These are phyloP conservation scores for Tuber umbilicatum DNA, from an alignment of 495 filamentous ascomycete species.

Conservation along the genomic window DNA sequence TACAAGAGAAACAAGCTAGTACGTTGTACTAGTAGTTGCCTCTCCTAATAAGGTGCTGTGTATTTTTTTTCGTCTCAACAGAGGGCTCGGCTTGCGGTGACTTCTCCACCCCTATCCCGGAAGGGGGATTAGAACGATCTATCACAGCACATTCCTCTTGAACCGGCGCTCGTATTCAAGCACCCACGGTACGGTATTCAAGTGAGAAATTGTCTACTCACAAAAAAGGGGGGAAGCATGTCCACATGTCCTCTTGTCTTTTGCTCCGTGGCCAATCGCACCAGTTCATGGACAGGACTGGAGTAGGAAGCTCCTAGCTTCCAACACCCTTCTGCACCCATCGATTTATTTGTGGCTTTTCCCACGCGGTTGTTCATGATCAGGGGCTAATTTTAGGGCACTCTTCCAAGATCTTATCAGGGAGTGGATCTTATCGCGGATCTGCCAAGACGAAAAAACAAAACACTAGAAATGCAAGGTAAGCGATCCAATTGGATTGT, in stretches of 20 bases:
- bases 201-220: background rate
- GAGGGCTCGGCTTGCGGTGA: background rate
- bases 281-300: background rate
- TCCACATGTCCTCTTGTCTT: background rate
- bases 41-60: background rate
- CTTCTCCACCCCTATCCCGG: background rate
- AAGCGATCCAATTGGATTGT: conserved; percentile 25
- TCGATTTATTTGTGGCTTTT: conserved; percentile 6
- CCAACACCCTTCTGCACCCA: conserved; percentile 11
- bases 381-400: conserved; percentile 4
- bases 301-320: conserved; percentile 17
- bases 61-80: background rate
- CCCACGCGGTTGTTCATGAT: background rate
- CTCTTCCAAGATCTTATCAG: conserved; percentile 16
- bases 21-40: background rate
- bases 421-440: conserved; percentile 32
- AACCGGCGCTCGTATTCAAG: no score
- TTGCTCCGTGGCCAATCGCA: background rate
- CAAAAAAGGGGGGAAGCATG: background rate
- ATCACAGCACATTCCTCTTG: background rate
- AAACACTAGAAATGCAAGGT: conserved; percentile 13
- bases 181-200: background rate
- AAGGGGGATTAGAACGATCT: background rate
- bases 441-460: conserved; percentile 13
- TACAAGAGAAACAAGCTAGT: background rate